Base-by-base conservation (phyloP, 2,329 filamentous ascomycete species). In the Monosporascus sp. region DNA sequence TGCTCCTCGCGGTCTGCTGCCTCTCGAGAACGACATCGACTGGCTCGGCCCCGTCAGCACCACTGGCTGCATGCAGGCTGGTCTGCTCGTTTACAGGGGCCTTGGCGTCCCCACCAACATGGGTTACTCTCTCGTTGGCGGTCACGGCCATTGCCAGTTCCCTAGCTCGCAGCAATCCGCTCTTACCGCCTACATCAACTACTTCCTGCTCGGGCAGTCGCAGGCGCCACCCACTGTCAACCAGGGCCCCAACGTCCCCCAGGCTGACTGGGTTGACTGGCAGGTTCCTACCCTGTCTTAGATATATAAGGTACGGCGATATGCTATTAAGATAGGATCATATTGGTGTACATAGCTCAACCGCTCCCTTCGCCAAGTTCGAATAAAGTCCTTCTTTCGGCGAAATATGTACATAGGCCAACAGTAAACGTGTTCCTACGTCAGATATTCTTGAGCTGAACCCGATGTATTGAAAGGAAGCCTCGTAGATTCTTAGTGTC, bases 21-120 rank as follows among this genome's bases (percentile, higher is more conserved):
- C 78, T 31, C 76, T 80, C 46, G 80, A 83, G 70, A 84, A 83
- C 62, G 76, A 81, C 59, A 76, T 76, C 58, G 79, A 82, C 68
- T 84, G 80, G 80, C 73, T 83, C 50, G 79, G 80, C 38, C 78
- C 77, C 48, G 76, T 79, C 53, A 75, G 76, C 51, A 82, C 78
- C 17, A 81, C 77, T 25, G 80, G 73, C 48, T 82, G 79, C 68
- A 82, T 82, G 79, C 77, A 77, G 67, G 77, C 75, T 20, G 79
- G 70, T 5, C 73, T 75, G 39, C 68, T 76, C 49, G 75, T 82
- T 62, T 83, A 81, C 68, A 74, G 79, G 69, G 76, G 74, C 5
- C 70, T 78, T 25, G 80, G 78, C 52, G 75, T 72, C 2, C 72
- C 76, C 17, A 76, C 76, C 58, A 75, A 78, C 65, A 80, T 83